Evolutionary conservation across 495 filamentous ascomycete genomes (phyloP), one percentile per base, ranked within the genome.

Genomic region (Lepidopterella palustris): DNA sequence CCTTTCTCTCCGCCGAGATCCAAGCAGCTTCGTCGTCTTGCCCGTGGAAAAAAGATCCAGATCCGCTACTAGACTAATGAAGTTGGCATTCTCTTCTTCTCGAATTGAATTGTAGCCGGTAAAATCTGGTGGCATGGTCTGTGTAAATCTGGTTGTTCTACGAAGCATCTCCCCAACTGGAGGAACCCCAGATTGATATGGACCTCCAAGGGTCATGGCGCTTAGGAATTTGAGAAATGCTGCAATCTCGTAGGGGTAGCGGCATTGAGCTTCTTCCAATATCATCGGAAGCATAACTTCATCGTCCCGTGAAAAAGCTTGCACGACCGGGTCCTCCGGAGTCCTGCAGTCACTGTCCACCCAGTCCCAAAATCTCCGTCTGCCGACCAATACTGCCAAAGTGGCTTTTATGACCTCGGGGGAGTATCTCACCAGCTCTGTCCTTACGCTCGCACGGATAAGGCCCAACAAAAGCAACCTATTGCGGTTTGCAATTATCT

Each of bases 171-270:
- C 65, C 24, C 81, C 68, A 9, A 85, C 76, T 1, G 73, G 57
- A 32, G 78, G 70, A 52, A 84, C 60, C 45, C 79, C 78, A 73
- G 42, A 18, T 53, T 24, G 56, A 61, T 4, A 71, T 62, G 32
- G 73, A 69, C 9, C n/a, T n/a, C 72, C 78, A 15, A 78, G 57
- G 6, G 72, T 70, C 4, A 89, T 59, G 20, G 82, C 81, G 49
- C 80, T 79, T 54, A 79, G 82, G 40, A 90, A 69, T 53, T 80
- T 80, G 53, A 96, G 63, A 61, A 97, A 88, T 3, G 93, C 90
- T n/a, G 83, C 68, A 23, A 85, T 83, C 72, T 98, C 93, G 71
- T 87, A 90, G 0, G 93, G 93, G 71, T 90, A 97, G 45, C 92
- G 84, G 54, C 79, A 80, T 21, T 82, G 79, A 1, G 93, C 82